Percentiles rank a stretch among this genome's conserved stretches.
Evolutionary conservation across 2,329 filamentous ascomycete species (phyloP).

Genomic region (Leptodontidium sp.): DNA sequence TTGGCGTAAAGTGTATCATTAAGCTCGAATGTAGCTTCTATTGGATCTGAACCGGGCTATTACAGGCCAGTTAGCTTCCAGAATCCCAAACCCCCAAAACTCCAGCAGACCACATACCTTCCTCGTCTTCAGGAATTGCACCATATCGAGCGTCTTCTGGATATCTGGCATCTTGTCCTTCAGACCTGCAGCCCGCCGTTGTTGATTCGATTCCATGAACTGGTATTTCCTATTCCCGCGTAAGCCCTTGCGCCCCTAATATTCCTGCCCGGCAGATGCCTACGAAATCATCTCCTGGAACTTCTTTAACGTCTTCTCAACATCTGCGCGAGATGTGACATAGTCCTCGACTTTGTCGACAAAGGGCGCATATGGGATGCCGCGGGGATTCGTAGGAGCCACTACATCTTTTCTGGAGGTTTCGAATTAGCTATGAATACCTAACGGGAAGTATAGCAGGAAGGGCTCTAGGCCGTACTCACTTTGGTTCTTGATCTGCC

Average conservation of each 20-base stretch:
- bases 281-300: constrained; percentile 96
- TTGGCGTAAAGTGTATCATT: constrained; percentile 96
- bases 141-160: constrained; percentile 92
- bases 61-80: constrained; percentile 18
- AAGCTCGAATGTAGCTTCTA: constrained; percentile 94
- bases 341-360: constrained; percentile 91
- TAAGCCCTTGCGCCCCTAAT: constrained; percentile 26
- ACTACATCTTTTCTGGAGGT: constrained; percentile 52
- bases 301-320: constrained; percentile 80
- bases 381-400: constrained; percentile 76
- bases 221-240: constrained; percentile 85
- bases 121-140: constrained; percentile 81
- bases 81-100: constrained; percentile 18
- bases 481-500: constrained; percentile 44
- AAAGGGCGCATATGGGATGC: constrained; percentile 85
- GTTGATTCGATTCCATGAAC: constrained; percentile 97
- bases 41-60: constrained; percentile 63
- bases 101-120: constrained; percentile 59
- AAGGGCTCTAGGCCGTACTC: constrained; percentile 11
- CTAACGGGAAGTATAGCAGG: no score
- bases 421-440: constrained; percentile 24
- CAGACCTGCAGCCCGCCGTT: constrained; percentile 80
- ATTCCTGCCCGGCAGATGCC: constrained; percentile 35
- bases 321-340: constrained; percentile 78
- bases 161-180: constrained; percentile 98